Percentiles rank a stretch among this genome's conserved stretches.
These are phyloP conservation scores for Lipomyces chichibuensis DNA, from an alignment of 805 yeast genomes.

Conservation along the genomic window DNA sequence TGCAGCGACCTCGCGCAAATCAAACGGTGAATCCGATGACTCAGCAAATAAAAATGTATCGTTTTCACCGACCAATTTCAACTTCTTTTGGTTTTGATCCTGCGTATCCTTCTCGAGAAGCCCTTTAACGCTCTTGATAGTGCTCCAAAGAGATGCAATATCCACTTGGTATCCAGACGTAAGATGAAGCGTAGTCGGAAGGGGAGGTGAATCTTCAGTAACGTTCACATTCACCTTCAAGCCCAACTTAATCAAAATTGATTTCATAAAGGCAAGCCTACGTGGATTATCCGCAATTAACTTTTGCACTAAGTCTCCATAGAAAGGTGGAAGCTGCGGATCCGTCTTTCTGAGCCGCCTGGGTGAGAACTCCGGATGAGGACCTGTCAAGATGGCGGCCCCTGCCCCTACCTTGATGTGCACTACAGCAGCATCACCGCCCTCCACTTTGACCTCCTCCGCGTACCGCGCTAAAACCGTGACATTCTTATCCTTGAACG, in stretches of 20 bases:
- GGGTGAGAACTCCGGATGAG: slow-evolving; percentile 78
- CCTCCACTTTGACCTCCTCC: slow-evolving; percentile 57
- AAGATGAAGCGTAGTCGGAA: slow-evolving; percentile 67
- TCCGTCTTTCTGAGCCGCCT: slow-evolving; percentile 25
- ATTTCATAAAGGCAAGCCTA: slow-evolving; percentile 61
- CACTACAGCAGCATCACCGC: slow-evolving; percentile 69
- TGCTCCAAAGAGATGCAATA: slow-evolving; percentile 44
- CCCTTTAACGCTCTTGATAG: slow-evolving; percentile 45
- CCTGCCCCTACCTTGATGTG: slow-evolving; percentile 73
- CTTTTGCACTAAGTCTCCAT: slow-evolving; percentile 35
- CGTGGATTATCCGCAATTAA: slow-evolving; percentile 51
- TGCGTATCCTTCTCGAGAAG: slow-evolving; percentile 34
- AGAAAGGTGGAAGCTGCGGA: slow-evolving; percentile 23
- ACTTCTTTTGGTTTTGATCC: slow-evolving; percentile 41
- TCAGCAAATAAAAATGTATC: slow-evolving; percentile 55
- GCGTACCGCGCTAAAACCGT: slow-evolving; percentile 73
- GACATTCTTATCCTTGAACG: slow-evolving; percentile 47
- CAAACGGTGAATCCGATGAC: slow-evolving; percentile 28
- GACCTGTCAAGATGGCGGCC: slow-evolving; percentile 72
- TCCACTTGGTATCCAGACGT: slow-evolving; percentile 48
- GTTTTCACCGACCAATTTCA: slow-evolving; percentile 52
- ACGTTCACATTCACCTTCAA: slow-evolving; percentile 63
- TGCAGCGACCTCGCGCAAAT: slow-evolving; percentile 12
- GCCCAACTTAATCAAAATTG: slow-evolving; percentile 62
- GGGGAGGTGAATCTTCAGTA: slow-evolving; percentile 55